A percentile compares a stretch with the other conserved stretches of the same genome.
Conservation (phyloP, 2,329 filamentous ascomycete species). For the Endothia cerciana region DNA sequence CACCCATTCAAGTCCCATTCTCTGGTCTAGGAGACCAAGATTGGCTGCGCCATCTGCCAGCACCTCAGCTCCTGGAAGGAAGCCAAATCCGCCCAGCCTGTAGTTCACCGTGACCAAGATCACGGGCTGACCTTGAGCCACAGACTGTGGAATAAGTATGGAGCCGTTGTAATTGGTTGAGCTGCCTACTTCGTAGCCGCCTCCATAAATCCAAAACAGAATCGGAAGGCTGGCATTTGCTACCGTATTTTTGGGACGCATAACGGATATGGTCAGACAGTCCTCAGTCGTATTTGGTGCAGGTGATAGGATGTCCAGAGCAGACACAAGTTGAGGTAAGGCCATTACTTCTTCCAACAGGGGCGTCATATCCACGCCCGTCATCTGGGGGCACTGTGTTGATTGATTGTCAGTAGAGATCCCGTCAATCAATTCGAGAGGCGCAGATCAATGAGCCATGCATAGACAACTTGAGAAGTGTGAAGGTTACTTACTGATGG, state of each 20-base stretch:
- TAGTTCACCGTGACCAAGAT: conserved; percentile 69
- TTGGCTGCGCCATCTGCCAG: conserved; percentile 59
- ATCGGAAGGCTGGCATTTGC: conserved; percentile 54
- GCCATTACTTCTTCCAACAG: conserved; percentile 44
- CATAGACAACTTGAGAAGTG: not conserved
- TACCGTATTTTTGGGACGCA: conserved; percentile 49
- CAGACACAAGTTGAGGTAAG: conserved; percentile 31
- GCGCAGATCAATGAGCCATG: not conserved
- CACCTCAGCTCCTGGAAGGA: conserved; percentile 60
- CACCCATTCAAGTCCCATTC: conserved; percentile 64
- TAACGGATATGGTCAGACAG: conserved; percentile 54
- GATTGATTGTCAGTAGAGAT: too few species aligned
- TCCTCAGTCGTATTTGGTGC: conserved; percentile 51
- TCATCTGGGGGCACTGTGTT: conserved; percentile 60
- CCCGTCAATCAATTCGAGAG: too few species aligned
- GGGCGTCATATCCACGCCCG: conserved; percentile 40
- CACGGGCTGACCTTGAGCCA: conserved; percentile 56
- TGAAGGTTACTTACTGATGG: conserved; percentile 36
- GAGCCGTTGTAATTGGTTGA: conserved; percentile 44
- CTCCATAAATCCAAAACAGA: conserved; percentile 62
- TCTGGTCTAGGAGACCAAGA: conserved; percentile 63
- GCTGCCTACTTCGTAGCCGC: conserved; percentile 48
- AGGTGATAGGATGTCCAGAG: conserved; percentile 1
- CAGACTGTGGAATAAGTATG: conserved; percentile 38
- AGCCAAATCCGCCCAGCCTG: conserved; percentile 64